phyloP scores from a whole-genome alignment of 129 eudicot species.

The Chrysanthemum seticuspe region DNA sequence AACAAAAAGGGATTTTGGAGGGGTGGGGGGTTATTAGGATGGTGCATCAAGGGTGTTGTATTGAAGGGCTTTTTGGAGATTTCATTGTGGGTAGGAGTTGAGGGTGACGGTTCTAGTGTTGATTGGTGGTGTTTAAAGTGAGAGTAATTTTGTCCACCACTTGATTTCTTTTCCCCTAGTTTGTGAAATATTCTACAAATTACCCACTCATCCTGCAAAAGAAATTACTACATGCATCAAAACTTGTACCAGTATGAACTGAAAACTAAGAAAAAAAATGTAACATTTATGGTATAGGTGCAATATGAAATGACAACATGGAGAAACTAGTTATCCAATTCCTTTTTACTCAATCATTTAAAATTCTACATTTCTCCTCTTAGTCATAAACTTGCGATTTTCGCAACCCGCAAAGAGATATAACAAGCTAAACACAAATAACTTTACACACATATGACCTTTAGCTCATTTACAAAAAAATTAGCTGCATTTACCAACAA shows the following conservation, averaged over 20 bases:
- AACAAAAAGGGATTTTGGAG: conserved; percentile 31
- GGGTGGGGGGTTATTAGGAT: conserved; percentile 6
- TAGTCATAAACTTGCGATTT: too few relatives aligned
- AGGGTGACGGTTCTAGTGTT: conserved; percentile 23
- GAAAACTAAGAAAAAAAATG: background rate
- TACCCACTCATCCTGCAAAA: conserved; percentile 79
- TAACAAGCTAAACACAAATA: too few relatives aligned
- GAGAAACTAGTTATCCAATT: too few relatives aligned
- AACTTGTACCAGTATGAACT: background rate
- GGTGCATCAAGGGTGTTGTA: conserved; percentile 25
- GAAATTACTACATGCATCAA: background rate
- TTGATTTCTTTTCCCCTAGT: conserved; percentile 45
- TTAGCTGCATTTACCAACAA: too few relatives aligned
- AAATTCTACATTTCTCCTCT: too few relatives aligned
- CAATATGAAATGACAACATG: background rate
- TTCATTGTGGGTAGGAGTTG: conserved; percentile 31
- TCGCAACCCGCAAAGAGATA: too few relatives aligned
- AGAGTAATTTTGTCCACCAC: conserved; percentile 41
- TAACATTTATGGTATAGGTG: too few relatives aligned
- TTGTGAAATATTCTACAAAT: conserved; percentile 72
- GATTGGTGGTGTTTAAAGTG: conserved; percentile 32
- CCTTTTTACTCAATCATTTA: too few relatives aligned
- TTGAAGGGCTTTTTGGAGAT: conserved; percentile 28
- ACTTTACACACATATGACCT: too few relatives aligned
- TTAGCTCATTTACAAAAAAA: too few relatives aligned